Base-by-base conservation (phyloP, 2,329 filamentous ascomycete species). In the Xylaria sp. region DNA sequence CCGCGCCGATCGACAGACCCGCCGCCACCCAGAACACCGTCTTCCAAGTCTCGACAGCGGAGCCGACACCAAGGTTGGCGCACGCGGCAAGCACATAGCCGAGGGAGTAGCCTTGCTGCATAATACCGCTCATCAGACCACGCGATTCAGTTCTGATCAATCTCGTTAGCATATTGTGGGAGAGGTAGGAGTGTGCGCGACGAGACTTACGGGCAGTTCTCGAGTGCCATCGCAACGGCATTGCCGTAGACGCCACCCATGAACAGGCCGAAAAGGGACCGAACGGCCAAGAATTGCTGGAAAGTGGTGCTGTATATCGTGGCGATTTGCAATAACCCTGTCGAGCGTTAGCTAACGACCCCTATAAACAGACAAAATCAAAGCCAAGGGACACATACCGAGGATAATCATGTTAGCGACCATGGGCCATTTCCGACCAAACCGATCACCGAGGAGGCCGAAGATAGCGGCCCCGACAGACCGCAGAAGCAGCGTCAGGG, bases 181-280 rank as follows among this genome's bases (percentile, higher is more conserved):
- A 7, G 21, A 18, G 6, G n/a, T 20, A 20, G 22, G 20, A 21
- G 17, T 9, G 16, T 34, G 17, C 24, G 39, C 17, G 16, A 18
- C 19, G 16, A 41, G 26, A 75, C 81, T 72, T 74, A 81, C 77
- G 85, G 86, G 71, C 85, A 88, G 63, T 88, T 86, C 67, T 92
- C 89, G 7, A 92, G 76, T 0, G 88, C 88, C 84, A 90, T 92
- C 44, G 88, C 87, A 41, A 90, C 87, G 34, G 88, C 88, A 64
- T 91, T 90, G 34, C 89, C 89, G 70, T 91, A 91, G 11, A 92
- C 85, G 62, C 89, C 89, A 37, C 89, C 89, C 89, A 92, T 92
- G 71, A 90, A 90, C 11, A 92, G 75, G 18, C 89, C 89, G 63
- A 91, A 92, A 11, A 91, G 72, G 57, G 84, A 83, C 46, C 89